Percentiles rank a stretch among this genome's conserved stretches.
These are phyloP conservation scores for Angomonas deanei DNA, from an alignment of 208 protist genomes.

Conservation along the genomic window DNA sequence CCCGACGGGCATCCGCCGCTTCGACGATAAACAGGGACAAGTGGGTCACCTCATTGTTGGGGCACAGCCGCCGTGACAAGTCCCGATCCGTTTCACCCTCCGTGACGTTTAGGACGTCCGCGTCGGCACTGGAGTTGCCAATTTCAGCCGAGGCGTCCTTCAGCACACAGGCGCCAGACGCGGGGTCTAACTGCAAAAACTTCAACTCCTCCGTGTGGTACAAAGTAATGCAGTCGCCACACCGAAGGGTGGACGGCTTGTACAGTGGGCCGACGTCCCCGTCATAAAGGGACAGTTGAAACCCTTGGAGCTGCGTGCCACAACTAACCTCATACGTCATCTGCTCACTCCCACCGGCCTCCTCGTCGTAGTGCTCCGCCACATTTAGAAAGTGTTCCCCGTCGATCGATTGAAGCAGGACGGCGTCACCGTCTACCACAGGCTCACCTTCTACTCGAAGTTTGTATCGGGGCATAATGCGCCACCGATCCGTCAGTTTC, in stretches of 20 bases:
- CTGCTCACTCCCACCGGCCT: neutral
- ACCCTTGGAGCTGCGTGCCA: conserved; percentile 30
- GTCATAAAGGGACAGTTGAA: conserved; percentile 47
- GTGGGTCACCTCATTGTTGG: conserved; percentile 36
- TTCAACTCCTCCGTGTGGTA: conserved; percentile 54
- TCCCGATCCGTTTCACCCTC: conserved; percentile 7
- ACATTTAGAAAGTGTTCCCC: conserved; percentile 34
- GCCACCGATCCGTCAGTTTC: conserved; percentile 31
- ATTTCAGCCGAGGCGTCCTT: conserved; percentile 16
- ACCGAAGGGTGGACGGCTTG: conserved; percentile 29
- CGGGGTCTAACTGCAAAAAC: conserved; percentile 25
- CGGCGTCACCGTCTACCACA: conserved; percentile 39
- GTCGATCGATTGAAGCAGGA: conserved; percentile 38
- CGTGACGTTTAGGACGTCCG: neutral
- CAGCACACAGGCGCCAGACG: conserved; percentile 18
- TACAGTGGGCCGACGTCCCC: conserved; percentile 25
- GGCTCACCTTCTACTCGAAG: conserved; percentile 58
- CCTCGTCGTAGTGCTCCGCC: conserved; percentile 16
- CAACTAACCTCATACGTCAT: conserved; percentile 27
- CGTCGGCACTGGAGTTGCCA: conserved; percentile 6
- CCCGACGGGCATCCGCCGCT: conserved; percentile 25
- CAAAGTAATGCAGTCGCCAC: conserved; percentile 54
- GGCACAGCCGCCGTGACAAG: conserved; percentile 11
- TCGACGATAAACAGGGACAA: conserved; percentile 47
- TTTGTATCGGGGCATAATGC: conserved; percentile 58